phyloP scores from a whole-genome alignment of 176 grass and related monocot species.

The Cymbopogon citratus region DNA sequence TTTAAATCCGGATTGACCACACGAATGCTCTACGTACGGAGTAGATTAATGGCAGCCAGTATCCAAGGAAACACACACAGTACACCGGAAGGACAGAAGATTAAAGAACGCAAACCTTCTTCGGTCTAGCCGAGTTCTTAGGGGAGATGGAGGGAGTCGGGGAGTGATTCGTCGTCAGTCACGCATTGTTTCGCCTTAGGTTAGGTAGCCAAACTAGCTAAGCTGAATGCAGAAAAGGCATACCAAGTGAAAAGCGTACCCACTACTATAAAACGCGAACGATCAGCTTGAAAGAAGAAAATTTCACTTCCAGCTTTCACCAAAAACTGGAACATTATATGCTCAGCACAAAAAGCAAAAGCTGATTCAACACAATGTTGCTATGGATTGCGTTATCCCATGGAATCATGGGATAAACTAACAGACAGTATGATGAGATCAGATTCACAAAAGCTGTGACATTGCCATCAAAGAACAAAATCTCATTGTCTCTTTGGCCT shows the following conservation, averaged over 20 bases:
- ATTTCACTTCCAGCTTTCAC: background rate
- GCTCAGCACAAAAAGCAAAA: background rate
- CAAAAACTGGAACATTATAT: background rate
- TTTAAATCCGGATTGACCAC: background rate
- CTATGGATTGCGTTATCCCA: background rate
- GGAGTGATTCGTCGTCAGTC: no score
- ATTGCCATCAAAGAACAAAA: constrained; percentile 20
- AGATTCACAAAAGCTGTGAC: constrained; percentile 25
- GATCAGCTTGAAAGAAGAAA: background rate
- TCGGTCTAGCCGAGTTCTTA: no score
- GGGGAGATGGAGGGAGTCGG: background rate
- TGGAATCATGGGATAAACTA: background rate
- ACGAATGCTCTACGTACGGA: background rate
- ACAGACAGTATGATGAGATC: constrained; percentile 8
- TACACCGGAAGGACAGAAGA: background rate
- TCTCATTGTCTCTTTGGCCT: constrained; percentile 16
- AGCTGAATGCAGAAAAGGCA: no score
- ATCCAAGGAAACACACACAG: background rate
- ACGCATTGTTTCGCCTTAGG: background rate
- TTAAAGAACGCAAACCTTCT: background rate
- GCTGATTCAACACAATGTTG: background rate
- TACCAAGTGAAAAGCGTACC: background rate
- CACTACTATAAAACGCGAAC: background rate
- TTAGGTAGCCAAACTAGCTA: background rate
- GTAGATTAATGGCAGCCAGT: no score